Conservation (phyloP, 1,284 basidiomycete genomes). For the Malassezia brasiliensis region DNA sequence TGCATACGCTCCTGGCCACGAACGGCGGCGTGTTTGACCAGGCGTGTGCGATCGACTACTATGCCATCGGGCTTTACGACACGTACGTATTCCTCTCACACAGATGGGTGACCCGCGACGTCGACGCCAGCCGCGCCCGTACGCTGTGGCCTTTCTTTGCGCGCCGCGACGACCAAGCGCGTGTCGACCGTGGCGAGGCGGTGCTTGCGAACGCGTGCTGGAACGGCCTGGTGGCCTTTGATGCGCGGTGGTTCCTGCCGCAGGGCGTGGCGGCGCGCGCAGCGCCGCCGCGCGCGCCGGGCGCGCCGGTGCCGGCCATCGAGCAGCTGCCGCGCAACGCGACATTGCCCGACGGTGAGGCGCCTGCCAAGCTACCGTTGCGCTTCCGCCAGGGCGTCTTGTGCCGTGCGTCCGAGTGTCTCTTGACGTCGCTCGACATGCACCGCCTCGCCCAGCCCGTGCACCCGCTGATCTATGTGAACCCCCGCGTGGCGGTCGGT, state of each 20-base stretch:
- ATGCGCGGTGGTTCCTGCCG: slow-evolving; percentile 50
- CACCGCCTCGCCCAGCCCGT: slow-evolving; percentile 52
- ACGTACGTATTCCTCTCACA: slow-evolving; percentile 50
- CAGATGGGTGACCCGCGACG: slow-evolving; percentile 32
- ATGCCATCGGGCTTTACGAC: slow-evolving; percentile 53
- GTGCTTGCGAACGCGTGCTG: slow-evolving; percentile 57
- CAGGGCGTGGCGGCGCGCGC: background rate
- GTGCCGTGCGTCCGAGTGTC: slow-evolving; percentile 56
- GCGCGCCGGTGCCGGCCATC: background rate
- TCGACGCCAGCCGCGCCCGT: slow-evolving; percentile 48
- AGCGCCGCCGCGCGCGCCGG: background rate
- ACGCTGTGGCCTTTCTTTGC: slow-evolving; percentile 56
- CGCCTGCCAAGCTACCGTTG: slow-evolving; percentile 45
- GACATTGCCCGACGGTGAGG: slow-evolving; percentile 29
- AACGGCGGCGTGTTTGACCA: slow-evolving; percentile 54
- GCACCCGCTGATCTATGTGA: slow-evolving; percentile 52
- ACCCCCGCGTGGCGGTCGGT: slow-evolving; percentile 43
- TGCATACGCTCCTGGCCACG: slow-evolving; percentile 54
- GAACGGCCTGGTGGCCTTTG: slow-evolving; percentile 57
- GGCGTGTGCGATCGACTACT: slow-evolving; percentile 56
- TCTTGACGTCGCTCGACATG: slow-evolving; percentile 56
- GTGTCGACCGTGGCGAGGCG: slow-evolving; percentile 47
- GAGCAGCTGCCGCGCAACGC: background rate
- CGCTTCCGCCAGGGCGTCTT: slow-evolving; percentile 52
- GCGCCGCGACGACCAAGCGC: slow-evolving; percentile 48